Conservation (phyloP, 1,139 yeast genomes). For the Magnusiomyces suaveolens region DNA sequence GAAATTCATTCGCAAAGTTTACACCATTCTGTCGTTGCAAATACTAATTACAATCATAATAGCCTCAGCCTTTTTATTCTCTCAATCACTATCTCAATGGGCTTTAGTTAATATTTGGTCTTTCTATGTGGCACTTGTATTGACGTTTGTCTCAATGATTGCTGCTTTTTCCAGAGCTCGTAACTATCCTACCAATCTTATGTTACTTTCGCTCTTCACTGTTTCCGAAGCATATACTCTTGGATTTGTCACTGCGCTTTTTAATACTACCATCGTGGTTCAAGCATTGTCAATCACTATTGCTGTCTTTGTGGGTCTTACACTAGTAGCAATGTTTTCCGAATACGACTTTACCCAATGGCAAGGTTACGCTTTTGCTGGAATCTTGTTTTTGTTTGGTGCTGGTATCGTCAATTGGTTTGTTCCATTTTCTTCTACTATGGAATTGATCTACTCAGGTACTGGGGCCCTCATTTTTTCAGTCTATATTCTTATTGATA, state of each 20-base stretch:
- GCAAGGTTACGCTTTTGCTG: conserved; percentile 54
- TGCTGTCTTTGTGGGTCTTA: conserved; percentile 62
- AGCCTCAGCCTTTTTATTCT: conserved; percentile 46
- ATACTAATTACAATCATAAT: conserved; percentile 51
- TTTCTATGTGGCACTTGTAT: conserved; percentile 47
- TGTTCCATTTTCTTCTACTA: conserved; percentile 47
- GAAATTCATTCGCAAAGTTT: conserved; percentile 69
- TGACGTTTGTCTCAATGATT: conserved; percentile 53
- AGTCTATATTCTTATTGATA: conserved; percentile 67
- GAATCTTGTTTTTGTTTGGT: conserved; percentile 61
- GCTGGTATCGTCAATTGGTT: conserved; percentile 62
- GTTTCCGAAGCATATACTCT: conserved; percentile 63
- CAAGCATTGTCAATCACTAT: conserved; percentile 66
- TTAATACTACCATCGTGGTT: conserved; percentile 55
- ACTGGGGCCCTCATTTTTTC: conserved; percentile 68
- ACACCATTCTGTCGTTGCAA: conserved; percentile 59
- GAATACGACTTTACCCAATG: conserved; percentile 69
- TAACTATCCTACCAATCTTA: conserved; percentile 53
- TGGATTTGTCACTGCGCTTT: conserved; percentile 57
- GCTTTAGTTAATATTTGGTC: conserved; percentile 54
- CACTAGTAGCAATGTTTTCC: conserved; percentile 72
- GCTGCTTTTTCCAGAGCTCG: conserved; percentile 51
- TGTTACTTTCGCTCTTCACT: conserved; percentile 58
- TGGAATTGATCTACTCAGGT: conserved; percentile 58
- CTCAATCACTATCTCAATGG: conserved; percentile 46